These are phyloP conservation scores for Acrocalymma vagum DNA, from an alignment of 2,329 filamentous ascomycete species.

Conservation along the genomic window DNA sequence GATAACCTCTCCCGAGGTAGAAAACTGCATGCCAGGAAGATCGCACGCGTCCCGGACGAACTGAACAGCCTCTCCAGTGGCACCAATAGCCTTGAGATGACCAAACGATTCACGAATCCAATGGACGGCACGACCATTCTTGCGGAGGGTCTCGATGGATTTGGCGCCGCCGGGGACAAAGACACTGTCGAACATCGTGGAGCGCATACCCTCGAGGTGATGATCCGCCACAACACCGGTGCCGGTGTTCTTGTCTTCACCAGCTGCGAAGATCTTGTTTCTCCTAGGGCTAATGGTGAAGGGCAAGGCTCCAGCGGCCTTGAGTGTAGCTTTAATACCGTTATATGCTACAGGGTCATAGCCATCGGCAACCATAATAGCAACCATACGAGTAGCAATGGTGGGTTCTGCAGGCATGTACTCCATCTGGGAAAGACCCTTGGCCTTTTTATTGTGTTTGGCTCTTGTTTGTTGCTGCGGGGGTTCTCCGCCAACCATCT, in stretches of 20 bases:
- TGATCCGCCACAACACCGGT: slow-evolving; percentile 74
- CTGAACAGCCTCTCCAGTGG: slow-evolving; percentile 74
- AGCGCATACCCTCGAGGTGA: slow-evolving; percentile 81
- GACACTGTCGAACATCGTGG: slow-evolving; percentile 81
- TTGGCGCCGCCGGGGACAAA: slow-evolving; percentile 78
- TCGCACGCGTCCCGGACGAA: slow-evolving; percentile 63
- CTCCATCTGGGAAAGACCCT: slow-evolving; percentile 74
- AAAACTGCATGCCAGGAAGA: slow-evolving; percentile 59
- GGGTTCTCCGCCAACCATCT: slow-evolving; percentile 71
- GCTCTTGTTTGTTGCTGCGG: slow-evolving; percentile 61
- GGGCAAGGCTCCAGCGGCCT: slow-evolving; percentile 70
- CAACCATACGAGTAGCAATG: slow-evolving; percentile 75
- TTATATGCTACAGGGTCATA: slow-evolving; percentile 74
- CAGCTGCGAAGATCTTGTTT: slow-evolving; percentile 69
- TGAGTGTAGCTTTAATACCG: slow-evolving; percentile 70
- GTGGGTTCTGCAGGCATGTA: slow-evolving; percentile 70
- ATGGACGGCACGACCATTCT: slow-evolving; percentile 77
- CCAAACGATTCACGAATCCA: slow-evolving; percentile 84
- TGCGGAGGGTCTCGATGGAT: slow-evolving; percentile 68
- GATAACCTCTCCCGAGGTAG: slow-evolving; percentile 59
- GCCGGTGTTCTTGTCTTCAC: slow-evolving; percentile 60
- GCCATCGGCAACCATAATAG: slow-evolving; percentile 80
- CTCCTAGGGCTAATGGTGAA: slow-evolving; percentile 77
- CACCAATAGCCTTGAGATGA: slow-evolving; percentile 81
- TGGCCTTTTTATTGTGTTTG: slow-evolving; percentile 75